These are phyloP conservation scores for Rhodotorula sphaerocarpa DNA, from an alignment of 768 basidiomycete species.

Conservation along the genomic window DNA sequence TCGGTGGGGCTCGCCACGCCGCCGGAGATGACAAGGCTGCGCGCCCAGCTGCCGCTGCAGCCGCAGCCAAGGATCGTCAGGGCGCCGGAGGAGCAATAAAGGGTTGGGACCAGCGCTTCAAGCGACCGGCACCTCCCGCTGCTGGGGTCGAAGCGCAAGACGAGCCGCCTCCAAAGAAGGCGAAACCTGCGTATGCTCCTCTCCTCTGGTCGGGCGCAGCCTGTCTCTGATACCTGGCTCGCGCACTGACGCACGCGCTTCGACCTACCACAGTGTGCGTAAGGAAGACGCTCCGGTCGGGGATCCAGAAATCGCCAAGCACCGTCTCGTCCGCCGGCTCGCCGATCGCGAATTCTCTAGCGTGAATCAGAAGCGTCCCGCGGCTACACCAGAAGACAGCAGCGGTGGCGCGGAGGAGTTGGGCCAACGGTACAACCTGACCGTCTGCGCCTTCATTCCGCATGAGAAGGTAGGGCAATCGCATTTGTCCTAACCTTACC, in stretches of 20 bases:
- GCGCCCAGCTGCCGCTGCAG: background rate
- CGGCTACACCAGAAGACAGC: too few species aligned
- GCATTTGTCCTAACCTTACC: background rate
- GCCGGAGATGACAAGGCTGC: background rate
- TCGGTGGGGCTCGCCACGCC: slow-evolving; percentile 8
- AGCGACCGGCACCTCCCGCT: slow-evolving; percentile 4
- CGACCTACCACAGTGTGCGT: too few species aligned
- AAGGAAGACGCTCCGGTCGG: background rate
- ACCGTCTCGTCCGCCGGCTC: slow-evolving; percentile 27
- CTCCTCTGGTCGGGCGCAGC: too few species aligned
- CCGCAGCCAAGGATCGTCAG: slow-evolving; percentile 5
- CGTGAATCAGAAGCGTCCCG: too few species aligned
- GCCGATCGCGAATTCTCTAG: slow-evolving; percentile 3
- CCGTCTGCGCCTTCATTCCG: slow-evolving; percentile 26
- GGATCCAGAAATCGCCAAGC: background rate
- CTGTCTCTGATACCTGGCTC: too few species aligned
- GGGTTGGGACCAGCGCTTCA: slow-evolving; percentile 33
- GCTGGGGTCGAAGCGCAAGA: background rate
- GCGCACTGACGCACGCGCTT: too few species aligned
- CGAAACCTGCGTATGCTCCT: too few species aligned
- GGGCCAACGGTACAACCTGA: too few species aligned
- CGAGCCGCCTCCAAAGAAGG: background rate
- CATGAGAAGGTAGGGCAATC: slow-evolving; percentile 11
- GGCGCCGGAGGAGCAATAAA: slow-evolving; percentile 8
- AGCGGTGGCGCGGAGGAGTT: too few species aligned